Conservation (phyloP, 2,329 filamentous ascomycete genomes). For the Aureobasidium lini region DNA sequence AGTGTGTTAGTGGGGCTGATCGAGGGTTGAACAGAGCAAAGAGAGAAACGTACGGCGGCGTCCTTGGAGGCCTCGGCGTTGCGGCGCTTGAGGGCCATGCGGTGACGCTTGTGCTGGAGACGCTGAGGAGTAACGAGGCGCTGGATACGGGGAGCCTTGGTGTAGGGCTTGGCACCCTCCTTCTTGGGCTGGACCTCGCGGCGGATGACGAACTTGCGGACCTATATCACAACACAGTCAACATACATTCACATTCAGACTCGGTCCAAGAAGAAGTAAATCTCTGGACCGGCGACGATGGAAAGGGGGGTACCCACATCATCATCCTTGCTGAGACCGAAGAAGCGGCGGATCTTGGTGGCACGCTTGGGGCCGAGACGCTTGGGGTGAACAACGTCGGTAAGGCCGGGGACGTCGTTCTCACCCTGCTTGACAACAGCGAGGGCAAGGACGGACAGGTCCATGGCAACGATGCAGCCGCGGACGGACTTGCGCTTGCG, state of each 20-base stretch:
- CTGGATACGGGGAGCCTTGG: conserved; percentile 99
- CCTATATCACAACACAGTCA: conserved; percentile 45
- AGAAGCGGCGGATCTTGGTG: conserved; percentile 99
- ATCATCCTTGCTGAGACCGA: conserved; percentile 99
- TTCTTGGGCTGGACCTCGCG: conserved; percentile 95
- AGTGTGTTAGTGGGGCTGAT: conserved; percentile 29
- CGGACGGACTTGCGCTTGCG: conserved; percentile 99
- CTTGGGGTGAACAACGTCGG: conserved; percentile 98
- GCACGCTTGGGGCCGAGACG: conserved; percentile 98
- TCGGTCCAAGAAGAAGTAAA: conserved; percentile 30
- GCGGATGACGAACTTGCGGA: conserved; percentile 99
- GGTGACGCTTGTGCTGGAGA: conserved; percentile 99
- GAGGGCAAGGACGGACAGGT: conserved; percentile 91
- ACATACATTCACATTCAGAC: conserved; percentile 31
- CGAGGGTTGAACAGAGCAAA: not conserved
- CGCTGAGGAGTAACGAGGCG: conserved; percentile 98
- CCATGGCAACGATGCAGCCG: conserved; percentile 95
- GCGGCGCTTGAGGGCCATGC: conserved; percentile 96
- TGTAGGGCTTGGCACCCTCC: conserved; percentile 96
- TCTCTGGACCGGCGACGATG: conserved; percentile 53
- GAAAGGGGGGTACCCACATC: conserved; percentile 71
- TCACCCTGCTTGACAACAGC: conserved; percentile 98
- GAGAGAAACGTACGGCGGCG: conserved; percentile 71
- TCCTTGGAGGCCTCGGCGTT: conserved; percentile 96
- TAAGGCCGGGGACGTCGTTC: conserved; percentile 84